These are phyloP conservation scores for Cardamine chenopodiifolia DNA, from an alignment of 345 rosid species.

Conservation along the genomic window DNA sequence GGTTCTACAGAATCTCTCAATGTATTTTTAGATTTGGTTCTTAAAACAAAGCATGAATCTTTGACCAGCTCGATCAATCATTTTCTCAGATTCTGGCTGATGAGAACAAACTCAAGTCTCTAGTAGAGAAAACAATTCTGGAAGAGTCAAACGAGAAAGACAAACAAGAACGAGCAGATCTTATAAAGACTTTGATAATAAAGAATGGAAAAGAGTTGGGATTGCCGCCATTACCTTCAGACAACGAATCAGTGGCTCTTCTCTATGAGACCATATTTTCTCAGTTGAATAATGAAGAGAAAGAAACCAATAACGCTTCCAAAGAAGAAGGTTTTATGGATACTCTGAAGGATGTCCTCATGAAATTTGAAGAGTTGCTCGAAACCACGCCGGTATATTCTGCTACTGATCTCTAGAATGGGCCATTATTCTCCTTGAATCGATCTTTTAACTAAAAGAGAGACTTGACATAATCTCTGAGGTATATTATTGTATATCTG, in stretches of 20 bases:
- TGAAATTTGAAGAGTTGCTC: conserved; percentile 62
- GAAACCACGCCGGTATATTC: conserved; percentile 56
- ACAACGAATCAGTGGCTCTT: conserved; percentile 57
- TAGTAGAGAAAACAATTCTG: conserved; percentile 45
- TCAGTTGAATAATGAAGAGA: conserved; percentile 40
- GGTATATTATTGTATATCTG: conserved; percentile 26
- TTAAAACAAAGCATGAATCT: background rate
- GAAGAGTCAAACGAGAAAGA: conserved; percentile 42
- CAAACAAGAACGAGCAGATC: conserved; percentile 31
- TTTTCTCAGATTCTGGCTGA: conserved; percentile 60
- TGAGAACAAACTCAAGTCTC: conserved; percentile 50
- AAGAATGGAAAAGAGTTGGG: conserved; percentile 65
- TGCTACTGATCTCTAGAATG: conserved; percentile 36
- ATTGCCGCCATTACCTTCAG: conserved; percentile 63
- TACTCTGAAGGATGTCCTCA: conserved; percentile 53
- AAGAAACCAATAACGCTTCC: conserved; percentile 38
- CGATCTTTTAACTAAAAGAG: background rate
- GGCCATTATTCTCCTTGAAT: background rate
- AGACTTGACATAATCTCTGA: background rate
- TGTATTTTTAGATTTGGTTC: background rate
- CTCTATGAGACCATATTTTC: conserved; percentile 63
- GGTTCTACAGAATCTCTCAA: conserved; percentile 42
- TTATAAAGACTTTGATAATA: conserved; percentile 55
- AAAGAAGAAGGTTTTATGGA: conserved; percentile 37
- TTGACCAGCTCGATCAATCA: conserved; percentile 1